Base-by-base conservation (phyloP, 768 basidiomycete species). In the Sarcodon sp. region DNA sequence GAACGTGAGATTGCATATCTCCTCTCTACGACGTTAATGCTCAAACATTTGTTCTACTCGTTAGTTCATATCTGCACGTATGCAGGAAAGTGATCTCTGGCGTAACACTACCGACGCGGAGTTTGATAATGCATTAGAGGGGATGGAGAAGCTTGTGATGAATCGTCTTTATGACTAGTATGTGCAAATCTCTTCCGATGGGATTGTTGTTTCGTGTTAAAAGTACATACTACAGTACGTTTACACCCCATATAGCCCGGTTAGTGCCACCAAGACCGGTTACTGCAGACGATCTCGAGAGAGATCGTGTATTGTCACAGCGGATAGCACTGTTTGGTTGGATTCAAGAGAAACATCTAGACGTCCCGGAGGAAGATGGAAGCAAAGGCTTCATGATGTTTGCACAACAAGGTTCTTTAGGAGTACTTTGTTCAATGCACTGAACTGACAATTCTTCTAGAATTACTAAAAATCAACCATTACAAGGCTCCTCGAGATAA, bases 111-210 rank as follows among this genome's bases (percentile, higher is more conserved):
- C 80, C 2, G 82, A 89, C 16, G 66, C 69, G 6, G 92, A 98
- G 62, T 97, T 99, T 54, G 96, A 98, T 47, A 93, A 94, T 57
- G 90, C 92, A 0, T 77, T 91, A 70, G 96, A 99, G 65, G 93
- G 92, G 46, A 97, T 98, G 90, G 96, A 99, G 72, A 99, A 99
- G 64, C 76, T 99, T 6, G 96, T 99, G 55, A 98, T 99, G 96
- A 99, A 98, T 57, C 72, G 91, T 46, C 67, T 98, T 46, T 98
- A 96, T 63, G 89, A 92, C 56, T 90, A 87, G 93, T 97, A 52
- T 60, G 86, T 78, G 11, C 16, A 41, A 13, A 41, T 4, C 44
- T 18, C n/a, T 37, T 36, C 33, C 46, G 15, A 50, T 44, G 27
- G 10, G 37, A 13, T 45, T 18, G 16, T 43, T 15, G 33, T 16